A percentile compares a stretch with the other conserved stretches of the same genome.
These are phyloP conservation scores for Suhomyces kilbournensis DNA, from an alignment of 805 yeast species.

Conservation along the genomic window DNA sequence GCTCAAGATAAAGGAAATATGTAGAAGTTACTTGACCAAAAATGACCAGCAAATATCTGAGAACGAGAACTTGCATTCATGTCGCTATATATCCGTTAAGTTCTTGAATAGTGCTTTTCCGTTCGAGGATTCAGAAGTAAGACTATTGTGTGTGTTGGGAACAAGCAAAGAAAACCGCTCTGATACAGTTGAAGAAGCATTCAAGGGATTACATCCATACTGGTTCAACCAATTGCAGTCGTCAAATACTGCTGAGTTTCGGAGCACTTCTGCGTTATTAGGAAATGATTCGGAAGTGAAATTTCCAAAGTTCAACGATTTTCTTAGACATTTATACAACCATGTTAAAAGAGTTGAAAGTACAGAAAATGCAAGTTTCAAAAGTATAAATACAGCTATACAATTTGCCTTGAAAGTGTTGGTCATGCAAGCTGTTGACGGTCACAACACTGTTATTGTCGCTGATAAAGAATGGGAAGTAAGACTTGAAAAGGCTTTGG, in stretches of 20 bases:
- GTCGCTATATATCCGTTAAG: constrained; percentile 64
- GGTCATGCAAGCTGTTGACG: constrained; percentile 62
- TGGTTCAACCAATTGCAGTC: constrained; percentile 61
- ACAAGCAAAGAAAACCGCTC: constrained; percentile 54
- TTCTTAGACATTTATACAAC: constrained; percentile 24
- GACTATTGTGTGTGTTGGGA: constrained; percentile 67
- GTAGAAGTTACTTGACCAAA: constrained; percentile 30
- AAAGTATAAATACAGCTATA: constrained; percentile 39
- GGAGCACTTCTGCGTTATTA: constrained; percentile 42
- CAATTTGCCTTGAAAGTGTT: constrained; percentile 56
- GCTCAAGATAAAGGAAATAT: constrained; percentile 35
- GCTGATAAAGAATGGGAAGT: constrained; percentile 73
- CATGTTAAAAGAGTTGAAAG: constrained; percentile 14
- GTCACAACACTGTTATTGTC: constrained; percentile 52
- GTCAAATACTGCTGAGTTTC: constrained; percentile 41
- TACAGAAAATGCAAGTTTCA: constrained; percentile 19
- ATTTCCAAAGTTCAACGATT: constrained; percentile 55
- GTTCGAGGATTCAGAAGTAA: constrained; percentile 63
- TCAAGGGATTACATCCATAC: constrained; percentile 77
- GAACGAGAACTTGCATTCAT: constrained; percentile 38
- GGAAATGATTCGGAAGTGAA: constrained; percentile 36
- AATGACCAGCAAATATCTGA: constrained; percentile 2
- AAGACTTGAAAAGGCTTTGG: constrained; percentile 66
- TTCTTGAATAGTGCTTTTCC: constrained; percentile 62
- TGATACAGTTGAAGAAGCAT: constrained; percentile 78